A percentile compares a stretch with the other conserved stretches of the same genome.
Conservation (phyloP, 257 asterid species). For the Plantago major region DNA sequence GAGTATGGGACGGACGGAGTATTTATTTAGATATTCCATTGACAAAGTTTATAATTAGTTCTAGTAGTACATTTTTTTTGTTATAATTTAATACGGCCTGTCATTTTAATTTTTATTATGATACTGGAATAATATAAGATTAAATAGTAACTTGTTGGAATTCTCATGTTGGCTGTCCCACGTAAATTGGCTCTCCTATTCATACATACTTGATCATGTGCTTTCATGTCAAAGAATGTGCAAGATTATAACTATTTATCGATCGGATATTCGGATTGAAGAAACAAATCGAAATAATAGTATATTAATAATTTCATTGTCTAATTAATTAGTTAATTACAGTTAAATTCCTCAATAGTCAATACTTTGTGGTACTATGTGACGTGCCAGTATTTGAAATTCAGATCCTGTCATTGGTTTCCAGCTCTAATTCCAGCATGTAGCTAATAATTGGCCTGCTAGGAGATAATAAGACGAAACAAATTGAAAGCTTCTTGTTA, state of each 20-base stretch:
- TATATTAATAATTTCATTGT: neutral
- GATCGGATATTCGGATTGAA: no score
- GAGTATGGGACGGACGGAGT: no score
- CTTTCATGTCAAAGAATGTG: neutral
- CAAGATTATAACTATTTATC: no score
- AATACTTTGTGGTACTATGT: no score
- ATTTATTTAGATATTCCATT: no score
- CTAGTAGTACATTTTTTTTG: no score
- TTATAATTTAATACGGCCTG: no score
- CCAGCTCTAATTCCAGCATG: neutral
- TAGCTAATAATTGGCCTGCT: neutral
- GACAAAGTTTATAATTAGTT: no score
- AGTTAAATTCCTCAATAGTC: neutral
- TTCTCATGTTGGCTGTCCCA: constrained; percentile 4
- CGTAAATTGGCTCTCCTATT: neutral
- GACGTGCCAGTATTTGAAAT: neutral
- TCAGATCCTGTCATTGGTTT: neutral
- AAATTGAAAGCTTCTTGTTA: neutral
- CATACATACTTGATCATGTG: constrained; percentile 3
- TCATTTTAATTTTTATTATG: no score
- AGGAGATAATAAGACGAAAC: neutral
- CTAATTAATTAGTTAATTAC: neutral
- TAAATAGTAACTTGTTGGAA: neutral
- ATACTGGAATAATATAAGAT: neutral
- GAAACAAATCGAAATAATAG: neutral